Percentiles rank a stretch among this genome's conserved stretches.
phyloP scores from a whole-genome alignment of 2,329 filamentous ascomycete species.

The Talaromyces albobiverticillius region DNA sequence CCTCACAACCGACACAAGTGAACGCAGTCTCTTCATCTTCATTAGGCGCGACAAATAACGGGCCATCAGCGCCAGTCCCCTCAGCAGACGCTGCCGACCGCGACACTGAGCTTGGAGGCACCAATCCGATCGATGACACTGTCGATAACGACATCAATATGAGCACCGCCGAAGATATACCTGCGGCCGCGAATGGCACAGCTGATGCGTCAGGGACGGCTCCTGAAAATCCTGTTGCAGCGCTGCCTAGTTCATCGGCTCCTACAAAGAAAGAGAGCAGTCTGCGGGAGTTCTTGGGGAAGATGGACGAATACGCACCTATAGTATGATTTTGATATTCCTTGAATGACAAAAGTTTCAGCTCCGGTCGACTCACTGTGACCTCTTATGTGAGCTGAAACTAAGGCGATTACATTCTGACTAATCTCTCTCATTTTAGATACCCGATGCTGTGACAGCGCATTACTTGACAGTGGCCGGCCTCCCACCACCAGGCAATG shows the following conservation, averaged over 20 bases:
- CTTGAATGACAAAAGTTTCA: too few relatives aligned
- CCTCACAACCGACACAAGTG: constrained; percentile 21
- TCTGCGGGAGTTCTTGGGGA: constrained; percentile 84
- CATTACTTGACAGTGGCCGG: constrained; percentile 97
- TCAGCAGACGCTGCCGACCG: constrained; percentile 19
- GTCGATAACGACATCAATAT: constrained; percentile 39
- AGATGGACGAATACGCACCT: constrained; percentile 98
- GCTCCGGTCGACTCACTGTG: background rate
- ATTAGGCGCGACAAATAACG: constrained; percentile 5
- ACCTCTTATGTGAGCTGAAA: background rate
- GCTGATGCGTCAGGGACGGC: background rate
- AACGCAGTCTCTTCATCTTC: constrained; percentile 21
- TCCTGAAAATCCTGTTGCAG: constrained; percentile 20
- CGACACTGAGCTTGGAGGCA: constrained; percentile 24
- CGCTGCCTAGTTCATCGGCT: constrained; percentile 30
- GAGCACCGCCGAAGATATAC: constrained; percentile 24
- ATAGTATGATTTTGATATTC: constrained; percentile 69
- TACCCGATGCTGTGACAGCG: constrained; percentile 94
- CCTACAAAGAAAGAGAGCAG: constrained; percentile 87
- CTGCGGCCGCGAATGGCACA: constrained; percentile 18
- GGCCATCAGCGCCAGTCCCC: constrained; percentile 18
- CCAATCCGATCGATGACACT: constrained; percentile 29
- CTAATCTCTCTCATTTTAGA: constrained; percentile 52
- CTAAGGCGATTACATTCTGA: background rate
- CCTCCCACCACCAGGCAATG: constrained; percentile 79